Evolutionary conservation across 257 asterid genomes (phyloP), one percentile per base, ranked within the genome.

Genomic region (Fraxinus americana): DNA sequence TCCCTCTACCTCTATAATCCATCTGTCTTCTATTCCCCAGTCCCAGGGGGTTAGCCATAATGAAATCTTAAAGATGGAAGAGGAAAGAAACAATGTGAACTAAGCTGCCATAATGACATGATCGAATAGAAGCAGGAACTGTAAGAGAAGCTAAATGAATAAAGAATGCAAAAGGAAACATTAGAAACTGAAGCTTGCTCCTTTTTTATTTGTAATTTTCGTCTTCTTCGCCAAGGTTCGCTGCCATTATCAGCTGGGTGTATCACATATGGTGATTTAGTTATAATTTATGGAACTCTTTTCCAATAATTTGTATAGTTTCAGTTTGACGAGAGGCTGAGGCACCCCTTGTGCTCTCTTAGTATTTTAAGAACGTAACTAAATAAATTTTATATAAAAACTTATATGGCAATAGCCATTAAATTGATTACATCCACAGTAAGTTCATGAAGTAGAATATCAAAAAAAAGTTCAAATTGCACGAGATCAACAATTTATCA

Each of bases 401-500:
- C 9, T 7, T 59, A 21, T 59, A 59, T 21, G 67, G 41, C 72
- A n/a, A 74, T 52, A 43, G 57, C 65, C 57, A 63, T 54, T 54
- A 65, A 34, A 12, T 2, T 54, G 70, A 7, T 29, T 45, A 13
- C n/a, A 14, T 48, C 57, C 57, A 48, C 57, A 14, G 16, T 41
- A 41, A 59, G 67, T 8, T 59, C 67, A 9, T 21, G 67, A 59
- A 21, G 32, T 59, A 59, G 5, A 59, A 59, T 23, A 13, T 35
- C 35, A 17, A n/a, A 36, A 74, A 74, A 23, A 71, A 69, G 32
- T 52, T 63, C 66, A 39, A 19, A 63, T 66, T 27, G 61, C 67
- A 71, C 32, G 41, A 6, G 5, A 74, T 19, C 63, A 41, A 5
- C 27, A 59, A 65, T 68, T 81, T 76, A 57, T 70, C 52, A 67